Base-by-base conservation (phyloP, 2,329 filamentous ascomycete genomes). In the Cladosporium sp. region DNA sequence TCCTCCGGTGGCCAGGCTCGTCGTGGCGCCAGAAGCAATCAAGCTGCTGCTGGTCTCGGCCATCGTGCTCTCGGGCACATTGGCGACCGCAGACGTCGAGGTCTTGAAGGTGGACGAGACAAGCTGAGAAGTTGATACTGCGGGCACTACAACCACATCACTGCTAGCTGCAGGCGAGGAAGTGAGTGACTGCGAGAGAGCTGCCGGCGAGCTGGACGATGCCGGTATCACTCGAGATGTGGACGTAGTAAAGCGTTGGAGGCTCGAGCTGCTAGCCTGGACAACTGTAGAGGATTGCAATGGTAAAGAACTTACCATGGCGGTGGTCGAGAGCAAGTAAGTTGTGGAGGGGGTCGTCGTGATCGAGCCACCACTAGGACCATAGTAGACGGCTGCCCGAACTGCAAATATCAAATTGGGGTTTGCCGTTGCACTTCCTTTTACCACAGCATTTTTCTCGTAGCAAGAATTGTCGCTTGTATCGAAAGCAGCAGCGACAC, bases 401-500 rank as follows among this genome's bases (percentile, higher is more conserved):
- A 58, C 25, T 2, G 51, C 39, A 19, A 59, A 50, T 8, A 59
- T 50, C 17, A 59, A 19, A 36, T 55, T 55, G n/a, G 50, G 34
- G n/a, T 45, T 55, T 6, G 51, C 36, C 3, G 30, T 55, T 3
- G 30, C 28, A 8, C 47, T 59, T 8, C 58, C 50, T 5, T 34
- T 19, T 2, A 51, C 20, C 3, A 47, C 37, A 5, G 50, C 45
- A 36, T 19, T 59, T 17, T 49, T 55, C 20, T 59, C 28, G 5
- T n/a, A 55, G 15, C 58, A 59, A 12, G 43, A 55, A 20, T 37
- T 42, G 9, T 54, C 43, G n/a, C 34, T 40, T 5, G 22, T 50
- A 22, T 55, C 58, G 30, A 39, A 59, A 9, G 58, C 58, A 7
- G 30, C 58, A 40, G 50, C 58, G 6, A 55, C 40, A 15, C 58